These are phyloP conservation scores for Cladosporium colombiae DNA, from an alignment of 2,329 filamentous ascomycete genomes.

Conservation along the genomic window DNA sequence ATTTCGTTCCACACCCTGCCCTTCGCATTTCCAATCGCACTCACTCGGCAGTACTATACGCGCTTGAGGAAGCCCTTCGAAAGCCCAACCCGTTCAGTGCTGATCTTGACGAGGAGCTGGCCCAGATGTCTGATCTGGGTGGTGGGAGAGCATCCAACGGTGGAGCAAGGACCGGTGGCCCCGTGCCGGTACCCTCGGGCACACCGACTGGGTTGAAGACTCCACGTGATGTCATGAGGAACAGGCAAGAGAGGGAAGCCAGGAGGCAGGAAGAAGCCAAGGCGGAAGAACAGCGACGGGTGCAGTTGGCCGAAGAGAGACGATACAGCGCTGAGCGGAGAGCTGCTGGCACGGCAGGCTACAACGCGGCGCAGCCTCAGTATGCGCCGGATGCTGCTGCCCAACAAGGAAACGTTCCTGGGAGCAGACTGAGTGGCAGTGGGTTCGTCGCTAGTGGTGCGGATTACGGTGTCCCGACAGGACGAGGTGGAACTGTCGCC, in stretches of 20 bases:
- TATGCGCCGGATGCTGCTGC: constrained; percentile 32
- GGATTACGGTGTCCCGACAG: constrained; percentile 33
- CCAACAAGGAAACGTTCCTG: constrained; percentile 30
- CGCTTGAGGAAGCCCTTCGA: constrained; percentile 86
- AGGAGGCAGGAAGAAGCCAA: constrained; percentile 63
- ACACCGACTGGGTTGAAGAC: constrained; percentile 68
- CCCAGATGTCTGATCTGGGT: constrained; percentile 84
- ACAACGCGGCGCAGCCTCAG: constrained; percentile 30
- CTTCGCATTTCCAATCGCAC: constrained; percentile 78
- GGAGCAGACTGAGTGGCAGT: constrained; percentile 26
- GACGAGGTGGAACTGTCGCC: constrained; percentile 7
- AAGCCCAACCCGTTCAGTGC: constrained; percentile 80
- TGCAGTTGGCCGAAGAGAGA: constrained; percentile 54
- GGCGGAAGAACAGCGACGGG: constrained; percentile 53
- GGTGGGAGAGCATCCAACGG: constrained; percentile 62
- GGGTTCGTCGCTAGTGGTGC: constrained; percentile 33
- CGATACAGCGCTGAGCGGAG: constrained; percentile 61
- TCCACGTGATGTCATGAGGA: constrained; percentile 88
- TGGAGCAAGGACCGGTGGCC: constrained; percentile 53
- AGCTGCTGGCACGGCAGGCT: constrained; percentile 30
- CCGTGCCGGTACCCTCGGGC: constrained; percentile 54
- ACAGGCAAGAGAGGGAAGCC: constrained; percentile 75
- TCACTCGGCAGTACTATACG: constrained; percentile 86
- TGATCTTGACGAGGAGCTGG: constrained; percentile 83
- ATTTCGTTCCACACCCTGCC: constrained; percentile 53